Evolutionary conservation across 2,329 filamentous ascomycete species (phyloP), one percentile per base, ranked within the genome.

Genomic region (Aureobasidium melanogenum): DNA sequence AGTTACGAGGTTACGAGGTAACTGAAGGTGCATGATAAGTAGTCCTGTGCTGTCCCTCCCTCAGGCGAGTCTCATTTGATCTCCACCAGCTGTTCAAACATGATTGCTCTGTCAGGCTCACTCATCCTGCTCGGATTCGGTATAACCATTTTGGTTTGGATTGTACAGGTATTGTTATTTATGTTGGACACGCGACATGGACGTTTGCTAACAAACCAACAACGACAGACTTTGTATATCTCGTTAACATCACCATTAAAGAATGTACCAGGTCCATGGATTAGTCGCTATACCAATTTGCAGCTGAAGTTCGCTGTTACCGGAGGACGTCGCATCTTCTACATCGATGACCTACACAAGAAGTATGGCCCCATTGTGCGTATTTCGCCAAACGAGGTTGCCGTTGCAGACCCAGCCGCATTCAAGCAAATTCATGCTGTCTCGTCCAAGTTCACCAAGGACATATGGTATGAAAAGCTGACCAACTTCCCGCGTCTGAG

Each of bases 291-390:
- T 61, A 71, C 68, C 26, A 67, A 67, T 15, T 59, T 70, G 2
- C 64, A 62, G 9, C 67, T 77, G 28, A 76, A 76, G 62, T 66
- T 68, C 3, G 71, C 73, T 12, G 71, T 75, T n/a, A 65, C 75
- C 6, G 67, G 67, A 8, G 74, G 74, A 6, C 71, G 73, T 10
- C 70, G 74, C 1, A 72, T 74, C 61, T 72, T 74, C 60, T 74
- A 75, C 66, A 72, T 76, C 32, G 63, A 68, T 14, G 68, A 68
- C 51, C 67, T 76, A 68, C 74, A 76, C 60, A 63, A 69, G 44
- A 64, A 66, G 60, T 75, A 75, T 63, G 74, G 74, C 14, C 75
- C 76, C 8, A 72, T 77, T 48, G 67, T 78, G 34, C 70, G 76
- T 56, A 64, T 72, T 24, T 59, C 66, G 24, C 71, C 71, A 0